These are phyloP conservation scores for Ceratobasidium sp. DNA, from an alignment of 1,284 basidiomycete genomes.

Conservation along the genomic window DNA sequence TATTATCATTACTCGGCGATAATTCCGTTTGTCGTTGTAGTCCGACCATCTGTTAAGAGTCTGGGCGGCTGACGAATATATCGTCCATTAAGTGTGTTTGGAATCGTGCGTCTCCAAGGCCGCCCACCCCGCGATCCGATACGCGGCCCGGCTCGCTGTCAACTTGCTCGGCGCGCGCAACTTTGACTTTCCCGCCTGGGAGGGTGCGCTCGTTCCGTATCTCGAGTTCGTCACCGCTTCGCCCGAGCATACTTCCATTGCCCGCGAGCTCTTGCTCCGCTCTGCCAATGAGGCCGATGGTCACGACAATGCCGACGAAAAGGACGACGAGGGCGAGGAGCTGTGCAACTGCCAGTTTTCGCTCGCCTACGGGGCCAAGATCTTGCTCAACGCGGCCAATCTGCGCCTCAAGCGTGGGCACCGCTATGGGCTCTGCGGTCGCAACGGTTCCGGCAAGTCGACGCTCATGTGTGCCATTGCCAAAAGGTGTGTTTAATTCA, in stretches of 20 bases:
- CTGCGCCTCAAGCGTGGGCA: conserved; percentile 98
- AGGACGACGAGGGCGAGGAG: conserved; percentile 97
- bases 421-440: conserved; percentile 98
- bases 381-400: conserved; percentile 94
- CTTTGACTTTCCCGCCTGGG: conserved; percentile 92
- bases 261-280: conserved; percentile 89
- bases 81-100: no score
- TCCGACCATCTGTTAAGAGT: no score
- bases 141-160: conserved; percentile 83
- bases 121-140: conserved; percentile 73
- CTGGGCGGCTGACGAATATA: no score
- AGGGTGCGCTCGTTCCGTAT: conserved; percentile 79
- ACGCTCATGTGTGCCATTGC: conserved; percentile 98
- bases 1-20: no score
- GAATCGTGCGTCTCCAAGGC: conserved; percentile 69
- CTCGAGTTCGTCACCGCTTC: conserved; percentile 74
- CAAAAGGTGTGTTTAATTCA: conserved; percentile 66
- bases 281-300: conserved; percentile 84
- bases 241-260: conserved; percentile 76
- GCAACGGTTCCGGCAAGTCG: conserved; percentile 99
- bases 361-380: conserved; percentile 98
- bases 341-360: conserved; percentile 99
- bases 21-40: no score
- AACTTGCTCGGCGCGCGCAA: conserved; percentile 91
- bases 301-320: conserved; percentile 78